phyloP scores from a whole-genome alignment of 495 filamentous ascomycete species.

The Xylaria cubensis region DNA sequence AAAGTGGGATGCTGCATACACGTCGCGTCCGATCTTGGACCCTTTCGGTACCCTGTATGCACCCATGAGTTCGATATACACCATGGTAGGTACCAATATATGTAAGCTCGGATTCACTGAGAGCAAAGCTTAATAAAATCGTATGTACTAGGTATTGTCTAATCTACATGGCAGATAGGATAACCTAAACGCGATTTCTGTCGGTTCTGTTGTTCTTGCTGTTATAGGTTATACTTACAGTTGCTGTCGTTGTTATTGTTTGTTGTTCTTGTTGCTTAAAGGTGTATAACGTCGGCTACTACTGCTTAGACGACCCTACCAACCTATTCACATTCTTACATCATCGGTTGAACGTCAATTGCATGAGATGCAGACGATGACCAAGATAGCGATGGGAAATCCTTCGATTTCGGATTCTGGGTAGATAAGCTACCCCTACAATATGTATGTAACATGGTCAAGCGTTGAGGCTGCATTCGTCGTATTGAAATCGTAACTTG shows the following conservation, averaged over 20 bases:
- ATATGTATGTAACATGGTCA: not conserved
- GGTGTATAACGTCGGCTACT: not conserved
- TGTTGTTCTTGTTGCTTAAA: not conserved
- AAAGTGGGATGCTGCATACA: constrained; percentile 23
- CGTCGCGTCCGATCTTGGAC: constrained; percentile 22
- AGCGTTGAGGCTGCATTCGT: not conserved
- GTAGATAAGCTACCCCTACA: not conserved
- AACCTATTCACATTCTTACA: not conserved
- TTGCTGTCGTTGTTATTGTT: not conserved
- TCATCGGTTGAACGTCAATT: not conserved
- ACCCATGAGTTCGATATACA: not conserved
- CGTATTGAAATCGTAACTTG: not conserved
- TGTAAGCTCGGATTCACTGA: not conserved
- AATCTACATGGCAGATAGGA: not conserved
- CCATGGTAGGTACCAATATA: constrained; percentile 3
- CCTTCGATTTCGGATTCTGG: not conserved
- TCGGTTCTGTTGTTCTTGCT: not conserved
- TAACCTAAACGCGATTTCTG: not conserved
- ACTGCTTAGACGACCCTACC: not conserved
- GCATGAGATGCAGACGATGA: not conserved
- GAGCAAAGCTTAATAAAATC: constrained; percentile 2
- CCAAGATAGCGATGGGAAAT: not conserved
- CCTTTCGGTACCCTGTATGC: constrained; percentile 18
- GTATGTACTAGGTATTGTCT: not conserved
- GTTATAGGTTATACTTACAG: not conserved